Base-by-base conservation (phyloP, 2,329 filamentous ascomycete species). In the Cercospora berteroae region DNA sequence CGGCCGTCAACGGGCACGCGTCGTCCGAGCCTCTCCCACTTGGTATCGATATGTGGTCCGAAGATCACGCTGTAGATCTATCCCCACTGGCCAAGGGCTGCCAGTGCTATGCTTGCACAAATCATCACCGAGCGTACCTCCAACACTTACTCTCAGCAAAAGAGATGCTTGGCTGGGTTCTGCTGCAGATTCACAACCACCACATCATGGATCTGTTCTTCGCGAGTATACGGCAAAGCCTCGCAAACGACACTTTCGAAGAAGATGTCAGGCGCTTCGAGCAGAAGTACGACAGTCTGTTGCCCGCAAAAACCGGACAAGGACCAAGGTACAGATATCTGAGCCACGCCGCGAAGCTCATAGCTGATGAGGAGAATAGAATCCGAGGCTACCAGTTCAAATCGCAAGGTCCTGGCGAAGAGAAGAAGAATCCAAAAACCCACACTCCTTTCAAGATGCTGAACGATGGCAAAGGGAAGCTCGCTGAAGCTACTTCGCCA, bases 131-230 rank as follows among this genome's bases (percentile, higher is more conserved):
- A 60, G 94, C 95, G 0, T 99, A 92, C 79, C 76, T 99, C 39
- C 90, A 93, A 71, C 95, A 99, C 78, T 85, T 98, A 0, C 86
- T 99, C 5, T 85, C 88, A 57, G 93, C 95, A 0, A 96, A 94
- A 76, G 95, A 99, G 80, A 98, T 99, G 95, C 87, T 97, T 4
- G 94, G 90, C 25, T 99, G 95, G 95, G 91, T 90, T 0, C 84
- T 99, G 7, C 84, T 99, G 7, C 94, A 98, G 78, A 85, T 97
- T 3, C 95, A 99, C 81, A 99, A 99, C 77, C 89, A 96, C 77
- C 85, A 89, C 68, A 81, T 90, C 7, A 79, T 96, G 63, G 85
- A 87, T 56, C 74, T 81, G 0, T 97, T 98, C 81, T 97, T 98
- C 78, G 79, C 82, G 0, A 86, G 83, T 0, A 83, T 97, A 6